Conservation (phyloP, 768 basidiomycete species). For the Gloeopeniophorella convolvens region DNA sequence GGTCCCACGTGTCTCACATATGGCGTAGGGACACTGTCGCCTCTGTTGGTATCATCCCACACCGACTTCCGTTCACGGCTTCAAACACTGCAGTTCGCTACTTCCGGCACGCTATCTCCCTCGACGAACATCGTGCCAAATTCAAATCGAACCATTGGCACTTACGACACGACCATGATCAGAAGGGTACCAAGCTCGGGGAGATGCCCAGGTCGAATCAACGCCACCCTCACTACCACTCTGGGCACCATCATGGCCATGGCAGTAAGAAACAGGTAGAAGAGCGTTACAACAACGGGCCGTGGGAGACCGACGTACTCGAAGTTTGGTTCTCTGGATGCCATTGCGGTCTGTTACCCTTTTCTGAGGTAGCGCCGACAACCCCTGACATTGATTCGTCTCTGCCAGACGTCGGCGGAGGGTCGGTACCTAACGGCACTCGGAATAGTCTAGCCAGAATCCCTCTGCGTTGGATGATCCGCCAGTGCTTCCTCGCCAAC, state of each 20-base stretch:
- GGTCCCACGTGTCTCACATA: slow-evolving; percentile 3
- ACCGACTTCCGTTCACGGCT: slow-evolving; percentile 57
- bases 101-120: slow-evolving; percentile 65
- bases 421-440: slow-evolving; percentile 50
- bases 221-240: slow-evolving; percentile 20
- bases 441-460: slow-evolving; percentile 62
- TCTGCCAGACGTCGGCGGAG: slow-evolving; percentile 78
- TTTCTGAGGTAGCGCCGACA: neutral
- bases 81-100: slow-evolving; percentile 52
- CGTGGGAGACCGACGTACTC: slow-evolving; percentile 46
- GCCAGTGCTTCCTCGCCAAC: slow-evolving; percentile 44
- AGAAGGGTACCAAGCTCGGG: slow-evolving; percentile 41
- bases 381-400: neutral
- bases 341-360: slow-evolving; percentile 49
- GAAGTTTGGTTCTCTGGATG: slow-evolving; percentile 82
- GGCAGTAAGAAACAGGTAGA: slow-evolving; percentile 34
- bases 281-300: slow-evolving; percentile 31
- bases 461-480: slow-evolving; percentile 54
- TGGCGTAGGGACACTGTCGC: slow-evolving; percentile 59
- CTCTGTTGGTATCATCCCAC: slow-evolving; percentile 63
- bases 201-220: slow-evolving; percentile 38
- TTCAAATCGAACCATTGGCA: slow-evolving; percentile 35
- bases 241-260: neutral
- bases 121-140: slow-evolving; percentile 62
- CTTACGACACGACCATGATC: slow-evolving; percentile 30